Evolutionary conservation across 495 filamentous ascomycete species (phyloP).

Genomic region (Halenospora varia): DNA sequence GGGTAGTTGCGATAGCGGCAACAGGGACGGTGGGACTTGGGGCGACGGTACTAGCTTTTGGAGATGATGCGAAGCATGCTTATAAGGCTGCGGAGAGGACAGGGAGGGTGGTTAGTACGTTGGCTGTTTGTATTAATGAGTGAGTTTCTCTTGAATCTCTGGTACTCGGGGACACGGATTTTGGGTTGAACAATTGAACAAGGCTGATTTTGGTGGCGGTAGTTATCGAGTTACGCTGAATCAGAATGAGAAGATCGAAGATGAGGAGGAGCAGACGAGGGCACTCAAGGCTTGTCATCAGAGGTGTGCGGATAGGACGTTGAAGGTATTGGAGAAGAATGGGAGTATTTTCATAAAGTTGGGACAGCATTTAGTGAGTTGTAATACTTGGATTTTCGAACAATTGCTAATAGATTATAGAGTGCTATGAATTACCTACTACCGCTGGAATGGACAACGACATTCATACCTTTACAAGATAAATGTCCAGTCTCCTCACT

Average conservation of each 20-base stretch:
- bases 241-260: conserved; percentile 50
- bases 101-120: conserved; percentile 69
- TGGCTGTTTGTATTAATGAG: conserved; percentile 88
- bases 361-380: conserved; percentile 77
- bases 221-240: conserved; percentile 84
- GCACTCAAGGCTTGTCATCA: conserved; percentile 84
- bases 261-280: conserved; percentile 56
- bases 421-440: conserved; percentile 96
- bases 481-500: conserved; percentile 90
- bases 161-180: no score
- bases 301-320: conserved; percentile 79
- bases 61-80: conserved; percentile 67
- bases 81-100: conserved; percentile 73
- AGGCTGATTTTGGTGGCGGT: conserved; percentile 14
- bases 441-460: conserved; percentile 90
- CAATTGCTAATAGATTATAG: conserved; percentile 26
- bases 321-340: conserved; percentile 85
- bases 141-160: no score
- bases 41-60: conserved; percentile 59
- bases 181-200: conserved; percentile 1
- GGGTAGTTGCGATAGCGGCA: conserved; percentile 45
- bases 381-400: not conserved
- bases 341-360: conserved; percentile 98
- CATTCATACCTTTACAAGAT: conserved; percentile 95
- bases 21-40: conserved; percentile 50